Evolutionary conservation across 163 green algal species (phyloP).

Genomic region (Prototheca wickerhamii): DNA sequence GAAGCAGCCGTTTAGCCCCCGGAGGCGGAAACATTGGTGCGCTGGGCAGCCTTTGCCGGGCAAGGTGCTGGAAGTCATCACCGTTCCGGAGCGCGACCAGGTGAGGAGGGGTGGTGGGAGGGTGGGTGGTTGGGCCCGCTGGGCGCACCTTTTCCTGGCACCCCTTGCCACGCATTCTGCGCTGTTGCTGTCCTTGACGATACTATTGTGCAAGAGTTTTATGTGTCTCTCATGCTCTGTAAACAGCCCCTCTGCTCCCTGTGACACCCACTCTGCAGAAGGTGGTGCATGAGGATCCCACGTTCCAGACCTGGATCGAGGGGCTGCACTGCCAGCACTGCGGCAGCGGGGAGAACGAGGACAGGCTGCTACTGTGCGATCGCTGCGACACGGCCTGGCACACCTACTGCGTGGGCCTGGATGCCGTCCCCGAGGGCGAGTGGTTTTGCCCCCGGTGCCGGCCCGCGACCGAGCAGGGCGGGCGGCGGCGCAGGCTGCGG

Average conservation of each 20-base stretch:
- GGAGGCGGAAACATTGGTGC: constrained; percentile 7
- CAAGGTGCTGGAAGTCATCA: constrained; percentile 18
- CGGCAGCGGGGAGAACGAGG: constrained; percentile 35
- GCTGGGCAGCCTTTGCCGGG: neutral
- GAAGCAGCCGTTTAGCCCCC: constrained; percentile 27
- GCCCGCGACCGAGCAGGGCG: neutral
- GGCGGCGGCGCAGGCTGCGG: constrained; percentile 6
- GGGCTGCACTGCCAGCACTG: constrained; percentile 44
- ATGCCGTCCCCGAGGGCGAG: constrained; percentile 39
- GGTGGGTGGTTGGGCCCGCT: neutral
- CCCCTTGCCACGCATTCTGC: neutral
- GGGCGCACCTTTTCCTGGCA: neutral
- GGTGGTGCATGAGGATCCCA: constrained; percentile 26
- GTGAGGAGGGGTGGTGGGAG: neutral
- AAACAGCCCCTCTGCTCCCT: neutral
- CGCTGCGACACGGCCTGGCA: constrained; percentile 51
- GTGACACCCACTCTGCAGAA: constrained; percentile 7
- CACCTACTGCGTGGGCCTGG: constrained; percentile 48
- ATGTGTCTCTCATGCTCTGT: neutral
- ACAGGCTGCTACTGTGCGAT: constrained; percentile 54
- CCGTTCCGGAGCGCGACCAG: constrained; percentile 38
- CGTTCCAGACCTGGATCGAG: constrained; percentile 32
- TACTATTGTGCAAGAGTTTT: too few relatives aligned
- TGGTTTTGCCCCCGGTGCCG: constrained; percentile 50
- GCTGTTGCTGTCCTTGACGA: neutral